Evolutionary conservation across 805 yeast genomes (phyloP), one percentile per base, ranked within the genome.

Genomic region (Geotrichum ghanense): DNA sequence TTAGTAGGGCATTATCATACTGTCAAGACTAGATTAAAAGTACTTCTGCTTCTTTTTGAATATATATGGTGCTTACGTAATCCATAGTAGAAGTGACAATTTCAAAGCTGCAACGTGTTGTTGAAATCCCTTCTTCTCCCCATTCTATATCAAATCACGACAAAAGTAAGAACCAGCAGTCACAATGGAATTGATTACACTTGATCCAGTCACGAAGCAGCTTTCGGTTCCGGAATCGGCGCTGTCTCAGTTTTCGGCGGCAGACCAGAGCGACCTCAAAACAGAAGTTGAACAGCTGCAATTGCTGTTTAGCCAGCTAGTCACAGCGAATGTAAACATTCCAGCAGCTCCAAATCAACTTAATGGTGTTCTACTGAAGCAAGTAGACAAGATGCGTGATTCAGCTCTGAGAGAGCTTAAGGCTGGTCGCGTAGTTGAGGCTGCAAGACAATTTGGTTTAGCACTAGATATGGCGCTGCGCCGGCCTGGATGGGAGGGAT

Each of bases 401-500:
- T 48, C 58, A 19, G 73, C 65, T 10, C 50, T 56, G 17, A 51
- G 50, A 40, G 54, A 58, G 17, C 50, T 64, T 41, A 54, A 57
- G 48, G 40, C 50, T 22, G 53, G 54, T 3, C 56, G 59, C 45
- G 48, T 50, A 20, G 50, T 48, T 14, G 73, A 68, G 24, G 72
- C 72, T 6, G 53, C 62, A 22, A 57, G 58, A 49, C 48, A 59
- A 47, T 58, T 63, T 45, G 49, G 59, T 16, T 53, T 67, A 35
- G 72, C 73, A 4, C 53, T 69, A 20, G 69, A 64, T 25, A 58
- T 65, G 60, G 70, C 68, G 16, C 53, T 61, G 35, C 56, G 62
- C 35, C 61, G 73, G 41, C 64, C 70, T 7, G 54, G 60, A 17
- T 69, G 70, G 67, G 73, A 69, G 51, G 53, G 67, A 17, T 54